Conservation (phyloP, 768 basidiomycete genomes). For the Neoboletus magnificus region DNA sequence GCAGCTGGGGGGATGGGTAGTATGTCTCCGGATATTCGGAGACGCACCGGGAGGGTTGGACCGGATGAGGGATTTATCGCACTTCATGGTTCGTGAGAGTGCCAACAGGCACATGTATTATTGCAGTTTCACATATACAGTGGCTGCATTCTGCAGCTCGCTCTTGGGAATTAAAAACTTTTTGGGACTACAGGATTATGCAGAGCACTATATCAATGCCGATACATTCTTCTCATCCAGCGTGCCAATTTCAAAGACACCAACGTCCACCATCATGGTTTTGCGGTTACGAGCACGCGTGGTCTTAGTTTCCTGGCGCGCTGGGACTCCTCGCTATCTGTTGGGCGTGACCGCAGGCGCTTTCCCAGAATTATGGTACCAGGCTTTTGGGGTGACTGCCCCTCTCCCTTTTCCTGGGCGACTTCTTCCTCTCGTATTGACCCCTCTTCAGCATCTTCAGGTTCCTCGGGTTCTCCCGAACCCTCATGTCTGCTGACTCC, state of each 20-base stretch:
- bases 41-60: constrained; percentile 29
- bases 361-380: constrained; percentile 4
- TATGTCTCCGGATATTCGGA: constrained; percentile 35
- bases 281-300: background rate
- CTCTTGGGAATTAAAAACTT: background rate
- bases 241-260: background rate
- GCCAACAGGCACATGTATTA: constrained; percentile 9
- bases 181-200: background rate
- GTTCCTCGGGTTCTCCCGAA: constrained; percentile 10
- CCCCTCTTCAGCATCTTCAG: constrained; percentile 12
- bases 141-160: background rate
- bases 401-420: background rate
- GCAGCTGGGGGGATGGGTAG: constrained; percentile 33
- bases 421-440: constrained; percentile 5
- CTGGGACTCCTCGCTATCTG: constrained; percentile 10
- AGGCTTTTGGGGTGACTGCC: background rate
- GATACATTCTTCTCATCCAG: background rate
- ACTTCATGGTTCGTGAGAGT: constrained; percentile 25
- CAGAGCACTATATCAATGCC: background rate
- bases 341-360: constrained; percentile 13
- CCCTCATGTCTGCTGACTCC: background rate
- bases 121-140: background rate
- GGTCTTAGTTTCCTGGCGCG: constrained; percentile 15
- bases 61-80: constrained; percentile 34
- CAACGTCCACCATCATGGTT: background rate